Evolutionary conservation across 306 rosid genomes (phyloP).

Genomic region (Ammopiptanthus mongolicus): DNA sequence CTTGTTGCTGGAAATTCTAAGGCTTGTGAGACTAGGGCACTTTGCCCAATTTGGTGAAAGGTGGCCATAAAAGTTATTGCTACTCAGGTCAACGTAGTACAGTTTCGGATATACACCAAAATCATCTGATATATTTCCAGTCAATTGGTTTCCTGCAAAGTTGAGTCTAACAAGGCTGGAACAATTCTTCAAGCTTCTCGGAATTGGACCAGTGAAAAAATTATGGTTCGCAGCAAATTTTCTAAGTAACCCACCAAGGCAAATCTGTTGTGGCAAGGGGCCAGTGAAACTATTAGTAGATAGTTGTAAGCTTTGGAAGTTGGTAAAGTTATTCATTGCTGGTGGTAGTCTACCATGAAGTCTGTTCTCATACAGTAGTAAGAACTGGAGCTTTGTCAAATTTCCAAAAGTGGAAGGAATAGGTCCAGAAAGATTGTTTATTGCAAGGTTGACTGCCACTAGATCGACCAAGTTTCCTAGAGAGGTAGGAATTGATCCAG

Average conservation of each 20-base stretch:
- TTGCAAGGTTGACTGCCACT: not conserved
- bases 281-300: slow-evolving; percentile 20
- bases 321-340: slow-evolving; percentile 6
- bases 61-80: slow-evolving; percentile 19
- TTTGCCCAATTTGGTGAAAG: slow-evolving; percentile 18
- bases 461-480: slow-evolving; percentile 29
- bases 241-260: slow-evolving; percentile 7
- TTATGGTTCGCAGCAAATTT: slow-evolving; percentile 10
- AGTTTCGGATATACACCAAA: slow-evolving; percentile 35
- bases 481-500: slow-evolving; percentile 29
- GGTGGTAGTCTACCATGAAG: slow-evolving; percentile 9
- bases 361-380: not conserved
- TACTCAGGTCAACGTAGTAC: slow-evolving; percentile 10
- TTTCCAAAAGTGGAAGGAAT: slow-evolving; percentile 23
- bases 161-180: slow-evolving; percentile 25
- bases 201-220: slow-evolving; percentile 18
- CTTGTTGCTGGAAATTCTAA: not conserved
- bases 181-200: slow-evolving; percentile 28
- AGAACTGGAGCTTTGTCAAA: slow-evolving; percentile 13
- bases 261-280: slow-evolving; percentile 19
- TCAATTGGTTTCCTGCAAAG: slow-evolving; percentile 19
- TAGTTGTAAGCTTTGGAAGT: slow-evolving; percentile 1
- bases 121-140: slow-evolving; percentile 35
- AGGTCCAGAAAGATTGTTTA: slow-evolving; percentile 15
- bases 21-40: not conserved